Evolutionary conservation across 371 early-diverging fungal species (phyloP).

Genomic region (Sporodiniella umbellata): DNA sequence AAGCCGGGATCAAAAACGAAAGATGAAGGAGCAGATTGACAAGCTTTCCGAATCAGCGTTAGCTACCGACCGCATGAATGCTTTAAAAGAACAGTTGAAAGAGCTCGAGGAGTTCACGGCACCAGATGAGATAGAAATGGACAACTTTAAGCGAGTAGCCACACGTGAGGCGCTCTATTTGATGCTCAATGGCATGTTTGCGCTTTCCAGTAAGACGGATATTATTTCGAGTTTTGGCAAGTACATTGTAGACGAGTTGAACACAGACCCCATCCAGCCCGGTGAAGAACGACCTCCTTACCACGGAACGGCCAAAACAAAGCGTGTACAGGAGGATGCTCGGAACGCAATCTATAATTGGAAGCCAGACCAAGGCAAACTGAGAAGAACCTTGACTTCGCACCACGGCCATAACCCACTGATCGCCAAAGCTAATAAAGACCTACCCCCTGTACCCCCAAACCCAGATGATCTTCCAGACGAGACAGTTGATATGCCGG

Average conservation of each 20-base stretch:
- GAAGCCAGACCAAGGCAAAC: constrained; percentile 33
- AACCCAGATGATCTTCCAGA: too few relatives aligned
- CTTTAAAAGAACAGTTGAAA: constrained; percentile 27
- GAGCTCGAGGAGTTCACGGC: constrained; percentile 22
- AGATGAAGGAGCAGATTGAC: constrained; percentile 28
- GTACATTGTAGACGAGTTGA: constrained; percentile 40
- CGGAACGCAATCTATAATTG: constrained; percentile 22
- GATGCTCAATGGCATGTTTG: constrained; percentile 40
- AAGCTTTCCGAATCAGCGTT: constrained; percentile 23
- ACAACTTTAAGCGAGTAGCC: constrained; percentile 39
- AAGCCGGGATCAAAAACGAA: constrained; percentile 27
- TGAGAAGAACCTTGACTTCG: constrained; percentile 32
- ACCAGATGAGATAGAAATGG: constrained; percentile 30
- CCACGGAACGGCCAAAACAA: constrained; percentile 24
- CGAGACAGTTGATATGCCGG: neutral
- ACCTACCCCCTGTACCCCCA: constrained; percentile 21
- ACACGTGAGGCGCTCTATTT: constrained; percentile 38
- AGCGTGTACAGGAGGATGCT: constrained; percentile 29
- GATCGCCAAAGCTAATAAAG: constrained; percentile 9
- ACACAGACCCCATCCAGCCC: constrained; percentile 28
- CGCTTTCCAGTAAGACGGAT: constrained; percentile 41
- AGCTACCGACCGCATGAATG: constrained; percentile 25
- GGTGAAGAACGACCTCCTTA: constrained; percentile 26
- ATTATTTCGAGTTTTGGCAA: constrained; percentile 41
- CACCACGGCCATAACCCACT: constrained; percentile 39